Evolutionary conservation across 306 rosid genomes (phyloP), one percentile per base, ranked within the genome.

Genomic region (Dryas octopetala): DNA sequence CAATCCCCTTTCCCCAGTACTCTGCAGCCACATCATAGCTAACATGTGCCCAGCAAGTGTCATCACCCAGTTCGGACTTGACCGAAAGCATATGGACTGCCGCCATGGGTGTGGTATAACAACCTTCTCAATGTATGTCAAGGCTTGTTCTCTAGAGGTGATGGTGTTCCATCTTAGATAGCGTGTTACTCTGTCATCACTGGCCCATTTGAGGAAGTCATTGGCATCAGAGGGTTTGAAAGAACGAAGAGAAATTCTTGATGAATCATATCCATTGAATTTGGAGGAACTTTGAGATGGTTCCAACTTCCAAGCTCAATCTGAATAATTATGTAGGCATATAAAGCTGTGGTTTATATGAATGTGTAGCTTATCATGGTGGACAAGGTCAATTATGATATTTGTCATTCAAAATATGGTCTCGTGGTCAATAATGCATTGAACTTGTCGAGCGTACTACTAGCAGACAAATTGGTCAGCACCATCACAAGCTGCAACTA

Each of bases 1-100:
- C 83, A 23, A 88, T 83, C 1, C 91, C 89, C 71, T 71, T 58
- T 4, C 96, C 91, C 90, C 93, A 85, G 40, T 85, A 62, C 44
- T 80, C 85, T 6, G 46, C 81, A 13, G 70, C 84, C 78, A 85
- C 73, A 3, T 78, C 94, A 48, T 78, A 85, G 52, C 89, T 83
- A 16, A 85, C 51, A 40, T 78, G 84, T 5, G 85, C 91, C 67
- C 85, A 51, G 71, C 87, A 84, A 14, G 6, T 64, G 68, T 80
- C 45, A 17, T 82, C 83, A 1, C 72, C 81, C 4, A 69, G 26
- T 38, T 67, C 77, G 1, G 78, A 82, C 79, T 76, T 76, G 73
- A 85, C 41, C 13, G 75, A 79, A 79, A 44, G 65, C 88, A 83
- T 55, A 87, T 73, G 5, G 81, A 83, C 72, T 16, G 78, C 12